These are phyloP conservation scores for Collybiopsis luxurians DNA, from an alignment of 768 basidiomycete genomes.

Conservation along the genomic window DNA sequence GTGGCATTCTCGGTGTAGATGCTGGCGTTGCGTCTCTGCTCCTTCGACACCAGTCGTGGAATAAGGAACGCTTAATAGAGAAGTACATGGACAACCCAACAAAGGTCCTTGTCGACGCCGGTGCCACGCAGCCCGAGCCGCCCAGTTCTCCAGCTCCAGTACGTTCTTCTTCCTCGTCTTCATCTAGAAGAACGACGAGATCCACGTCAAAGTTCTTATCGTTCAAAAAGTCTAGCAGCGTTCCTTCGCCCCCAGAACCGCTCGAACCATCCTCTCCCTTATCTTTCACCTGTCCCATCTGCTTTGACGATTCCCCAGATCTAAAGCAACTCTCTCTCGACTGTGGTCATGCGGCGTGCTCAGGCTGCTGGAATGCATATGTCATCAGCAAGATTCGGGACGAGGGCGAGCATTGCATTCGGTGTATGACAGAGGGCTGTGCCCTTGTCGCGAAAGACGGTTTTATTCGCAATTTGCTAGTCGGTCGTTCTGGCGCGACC, in stretches of 20 bases:
- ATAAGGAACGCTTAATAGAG: slow-evolving; percentile 94
- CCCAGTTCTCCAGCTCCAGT: slow-evolving; percentile 13
- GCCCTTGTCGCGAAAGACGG: slow-evolving; percentile 59
- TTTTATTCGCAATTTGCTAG: slow-evolving; percentile 58
- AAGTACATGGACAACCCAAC: slow-evolving; percentile 94
- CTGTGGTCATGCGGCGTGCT: slow-evolving; percentile 86
- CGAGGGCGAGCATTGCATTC: slow-evolving; percentile 69
- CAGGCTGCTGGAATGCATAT: slow-evolving; percentile 82
- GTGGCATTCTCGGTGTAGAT: slow-evolving; percentile 84
- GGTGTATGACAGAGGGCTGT: slow-evolving; percentile 83
- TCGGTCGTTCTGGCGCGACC: slow-evolving; percentile 5
- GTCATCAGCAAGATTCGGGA: slow-evolving; percentile 76
- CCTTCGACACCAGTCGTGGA: slow-evolving; percentile 86
- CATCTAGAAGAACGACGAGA: slow-evolving; percentile 32
- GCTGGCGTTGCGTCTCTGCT: slow-evolving; percentile 74
- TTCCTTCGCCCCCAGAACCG: slow-evolving; percentile 9
- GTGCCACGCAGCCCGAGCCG: slow-evolving; percentile 51
- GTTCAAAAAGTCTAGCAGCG: slow-evolving; percentile 25
- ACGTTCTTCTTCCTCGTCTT: slow-evolving; percentile 9
- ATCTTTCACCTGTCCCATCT: slow-evolving; percentile 89
- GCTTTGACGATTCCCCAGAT: slow-evolving; percentile 73
- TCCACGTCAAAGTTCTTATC: slow-evolving; percentile 37
- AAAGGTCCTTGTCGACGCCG: slow-evolving; percentile 69
- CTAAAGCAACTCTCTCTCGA: slow-evolving; percentile 64
- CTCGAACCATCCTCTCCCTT: slow-evolving; percentile 18